Conservation (phyloP, 805 yeast species). For the Candida cerambycidarum region DNA sequence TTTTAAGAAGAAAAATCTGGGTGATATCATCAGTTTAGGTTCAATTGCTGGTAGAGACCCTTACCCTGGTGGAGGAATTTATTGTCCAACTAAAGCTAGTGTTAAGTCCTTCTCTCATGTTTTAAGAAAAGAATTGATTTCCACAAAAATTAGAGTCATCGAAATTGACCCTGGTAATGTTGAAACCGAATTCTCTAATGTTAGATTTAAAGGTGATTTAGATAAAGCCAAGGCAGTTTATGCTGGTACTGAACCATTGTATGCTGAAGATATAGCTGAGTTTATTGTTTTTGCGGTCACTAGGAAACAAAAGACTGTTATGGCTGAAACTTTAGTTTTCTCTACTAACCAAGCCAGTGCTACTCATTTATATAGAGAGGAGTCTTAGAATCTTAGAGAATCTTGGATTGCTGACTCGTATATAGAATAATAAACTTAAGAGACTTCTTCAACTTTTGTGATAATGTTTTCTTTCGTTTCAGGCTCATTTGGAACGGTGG, state of each 20-base stretch:
- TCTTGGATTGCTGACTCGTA: conserved; percentile 12
- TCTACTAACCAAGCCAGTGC: conserved; percentile 86
- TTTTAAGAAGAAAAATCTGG: conserved; percentile 66
- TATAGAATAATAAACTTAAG: neutral
- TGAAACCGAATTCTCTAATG: conserved; percentile 71
- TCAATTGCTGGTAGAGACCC: conserved; percentile 80
- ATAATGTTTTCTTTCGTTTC: conserved; percentile 13
- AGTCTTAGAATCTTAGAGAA: conserved; percentile 23
- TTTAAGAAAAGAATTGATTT: conserved; percentile 71
- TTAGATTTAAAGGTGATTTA: conserved; percentile 63
- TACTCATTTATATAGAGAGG: conserved; percentile 49
- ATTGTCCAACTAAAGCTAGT: conserved; percentile 68
- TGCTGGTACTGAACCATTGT: conserved; percentile 65
- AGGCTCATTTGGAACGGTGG: no score
- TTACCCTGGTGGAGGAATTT: conserved; percentile 76
- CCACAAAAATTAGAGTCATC: conserved; percentile 67
- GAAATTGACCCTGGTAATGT: conserved; percentile 81
- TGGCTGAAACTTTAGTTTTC: conserved; percentile 81
- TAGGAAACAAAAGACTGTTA: conserved; percentile 68
- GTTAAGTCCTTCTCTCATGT: conserved; percentile 64
- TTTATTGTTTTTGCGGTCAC: conserved; percentile 64
- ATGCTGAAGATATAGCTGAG: conserved; percentile 75
- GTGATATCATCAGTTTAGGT: conserved; percentile 74
- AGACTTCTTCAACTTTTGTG: neutral
- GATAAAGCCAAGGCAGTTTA: conserved; percentile 64